These are phyloP conservation scores for Populus hybrid DNA, from an alignment of 441 rosid genomes.

Conservation along the genomic window DNA sequence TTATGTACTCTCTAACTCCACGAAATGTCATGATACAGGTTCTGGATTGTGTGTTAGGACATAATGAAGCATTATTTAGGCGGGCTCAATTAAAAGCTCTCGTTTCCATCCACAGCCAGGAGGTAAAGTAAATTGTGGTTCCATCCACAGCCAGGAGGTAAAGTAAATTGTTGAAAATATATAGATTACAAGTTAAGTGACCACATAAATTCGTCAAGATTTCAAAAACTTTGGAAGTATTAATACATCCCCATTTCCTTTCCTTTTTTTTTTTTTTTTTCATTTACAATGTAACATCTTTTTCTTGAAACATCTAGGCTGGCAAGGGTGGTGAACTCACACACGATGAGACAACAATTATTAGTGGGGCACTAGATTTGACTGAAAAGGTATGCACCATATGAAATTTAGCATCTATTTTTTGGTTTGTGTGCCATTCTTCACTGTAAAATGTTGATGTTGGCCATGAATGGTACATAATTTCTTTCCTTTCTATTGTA, in stretches of 20 bases:
- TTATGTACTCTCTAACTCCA: neutral
- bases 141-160: too few relatives aligned
- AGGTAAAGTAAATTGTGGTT: constrained; percentile 43
- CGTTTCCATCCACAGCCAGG: constrained; percentile 88
- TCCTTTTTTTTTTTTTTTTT: neutral
- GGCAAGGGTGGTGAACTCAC: constrained; percentile 99
- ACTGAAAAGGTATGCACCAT: constrained; percentile 75
- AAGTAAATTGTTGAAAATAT: too few relatives aligned
- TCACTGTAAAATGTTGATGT: neutral
- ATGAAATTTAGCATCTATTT: neutral
- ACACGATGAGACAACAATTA: constrained; percentile 96
- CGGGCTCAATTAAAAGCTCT: constrained; percentile 95
- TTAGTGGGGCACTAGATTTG: constrained; percentile 95
- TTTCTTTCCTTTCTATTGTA: neutral
- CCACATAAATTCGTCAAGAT: neutral
- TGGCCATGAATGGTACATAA: neutral
- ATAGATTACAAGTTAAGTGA: neutral
- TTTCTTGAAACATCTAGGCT: constrained; percentile 50
- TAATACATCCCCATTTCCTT: constrained; percentile 1
- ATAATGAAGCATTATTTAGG: constrained; percentile 83
- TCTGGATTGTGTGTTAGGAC: constrained; percentile 85
- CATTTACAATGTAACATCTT: constrained; percentile 2
- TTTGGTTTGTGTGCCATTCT: too few relatives aligned
- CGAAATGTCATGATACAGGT: constrained; percentile 41
- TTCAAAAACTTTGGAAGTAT: constrained; percentile 1